Percentiles rank a stretch among this genome's conserved stretches.
Evolutionary conservation across 129 eudicot genomes (phyloP).

Genomic region (Escallonia rubra): DNA sequence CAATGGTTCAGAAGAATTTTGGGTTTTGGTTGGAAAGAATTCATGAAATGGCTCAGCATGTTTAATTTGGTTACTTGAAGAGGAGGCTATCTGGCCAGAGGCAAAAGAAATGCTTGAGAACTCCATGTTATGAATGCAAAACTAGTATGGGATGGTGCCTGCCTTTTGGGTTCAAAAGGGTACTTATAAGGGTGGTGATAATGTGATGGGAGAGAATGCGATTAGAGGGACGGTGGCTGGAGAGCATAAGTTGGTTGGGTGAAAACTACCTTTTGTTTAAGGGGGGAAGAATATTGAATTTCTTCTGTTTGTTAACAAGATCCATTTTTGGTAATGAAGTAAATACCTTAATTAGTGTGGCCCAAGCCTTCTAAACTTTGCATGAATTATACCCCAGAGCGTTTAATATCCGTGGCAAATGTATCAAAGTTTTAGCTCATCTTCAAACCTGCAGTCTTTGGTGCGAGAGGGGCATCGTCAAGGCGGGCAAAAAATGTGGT

Average conservation of each 20-base stretch:
- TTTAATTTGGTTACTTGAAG: slow-evolving; percentile 19
- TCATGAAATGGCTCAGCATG: slow-evolving; percentile 32
- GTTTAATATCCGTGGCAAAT: not conserved
- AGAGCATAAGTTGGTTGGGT: slow-evolving; percentile 48
- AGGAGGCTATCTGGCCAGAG: slow-evolving; percentile 1
- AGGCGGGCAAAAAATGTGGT: not conserved
- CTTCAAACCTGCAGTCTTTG: slow-evolving; percentile 11
- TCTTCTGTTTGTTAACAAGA: slow-evolving; percentile 32
- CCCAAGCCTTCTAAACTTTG: slow-evolving; percentile 32
- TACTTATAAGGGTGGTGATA: slow-evolving; percentile 3
- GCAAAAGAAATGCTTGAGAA: slow-evolving; percentile 6
- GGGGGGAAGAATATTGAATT: slow-evolving; percentile 23
- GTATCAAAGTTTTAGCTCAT: not conserved
- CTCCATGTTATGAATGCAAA: slow-evolving; percentile 28
- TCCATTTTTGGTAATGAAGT: slow-evolving; percentile 38
- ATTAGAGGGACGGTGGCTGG: slow-evolving; percentile 28
- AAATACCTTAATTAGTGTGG: slow-evolving; percentile 46
- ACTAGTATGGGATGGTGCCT: not conserved
- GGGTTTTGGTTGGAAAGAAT: slow-evolving; percentile 34
- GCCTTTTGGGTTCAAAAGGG: slow-evolving; percentile 4
- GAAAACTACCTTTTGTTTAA: slow-evolving; percentile 24
- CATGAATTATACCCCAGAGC: slow-evolving; percentile 22
- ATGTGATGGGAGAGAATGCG: slow-evolving; percentile 8
- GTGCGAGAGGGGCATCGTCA: too few species aligned
- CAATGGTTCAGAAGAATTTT: slow-evolving; percentile 6